A percentile compares a stretch with the other conserved stretches of the same genome.
phyloP scores from a whole-genome alignment of 2,329 filamentous ascomycete genomes.

The Sporothrix brasiliensis region DNA sequence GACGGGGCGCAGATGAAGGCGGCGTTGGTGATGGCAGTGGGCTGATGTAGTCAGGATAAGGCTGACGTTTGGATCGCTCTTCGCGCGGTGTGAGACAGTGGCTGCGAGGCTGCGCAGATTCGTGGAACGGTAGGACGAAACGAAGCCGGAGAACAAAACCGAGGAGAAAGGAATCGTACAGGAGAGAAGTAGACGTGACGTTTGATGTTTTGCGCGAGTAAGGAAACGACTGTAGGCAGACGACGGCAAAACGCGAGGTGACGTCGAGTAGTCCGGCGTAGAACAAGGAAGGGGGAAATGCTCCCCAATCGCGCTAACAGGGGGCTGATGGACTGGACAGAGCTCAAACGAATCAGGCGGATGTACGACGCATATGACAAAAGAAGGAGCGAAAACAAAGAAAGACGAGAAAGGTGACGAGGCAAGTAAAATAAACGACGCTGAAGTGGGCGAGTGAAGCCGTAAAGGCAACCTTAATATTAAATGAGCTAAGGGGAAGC shows the following conservation, averaged over 20 bases:
- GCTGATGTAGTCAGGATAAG: conserved; percentile 12
- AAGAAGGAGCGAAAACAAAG: neutral
- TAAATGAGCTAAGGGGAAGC: conserved; percentile 21
- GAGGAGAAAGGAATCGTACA: neutral
- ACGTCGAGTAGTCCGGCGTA: neutral
- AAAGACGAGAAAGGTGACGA: neutral
- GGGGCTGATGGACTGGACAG: neutral
- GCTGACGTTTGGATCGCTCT: neutral
- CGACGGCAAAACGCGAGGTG: neutral
- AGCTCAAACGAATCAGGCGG: neutral
- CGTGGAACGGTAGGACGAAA: conserved; percentile 14
- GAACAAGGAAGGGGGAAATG: neutral
- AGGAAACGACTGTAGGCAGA: neutral
- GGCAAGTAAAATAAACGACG: conserved; percentile 23
- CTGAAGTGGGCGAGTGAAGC: neutral
- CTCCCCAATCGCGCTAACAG: conserved; percentile 7
- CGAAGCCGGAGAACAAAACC: neutral
- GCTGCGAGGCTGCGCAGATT: conserved; percentile 13
- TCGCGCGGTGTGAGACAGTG: conserved; percentile 21
- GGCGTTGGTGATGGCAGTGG: neutral
- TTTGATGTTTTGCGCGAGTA: neutral
- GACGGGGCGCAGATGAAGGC: neutral
- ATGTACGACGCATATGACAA: neutral
- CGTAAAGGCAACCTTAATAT: conserved; percentile 23
- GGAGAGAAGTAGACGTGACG: neutral